These are phyloP conservation scores for Nannizziopsis barbatae DNA, from an alignment of 2,329 filamentous ascomycete species.

Conservation along the genomic window DNA sequence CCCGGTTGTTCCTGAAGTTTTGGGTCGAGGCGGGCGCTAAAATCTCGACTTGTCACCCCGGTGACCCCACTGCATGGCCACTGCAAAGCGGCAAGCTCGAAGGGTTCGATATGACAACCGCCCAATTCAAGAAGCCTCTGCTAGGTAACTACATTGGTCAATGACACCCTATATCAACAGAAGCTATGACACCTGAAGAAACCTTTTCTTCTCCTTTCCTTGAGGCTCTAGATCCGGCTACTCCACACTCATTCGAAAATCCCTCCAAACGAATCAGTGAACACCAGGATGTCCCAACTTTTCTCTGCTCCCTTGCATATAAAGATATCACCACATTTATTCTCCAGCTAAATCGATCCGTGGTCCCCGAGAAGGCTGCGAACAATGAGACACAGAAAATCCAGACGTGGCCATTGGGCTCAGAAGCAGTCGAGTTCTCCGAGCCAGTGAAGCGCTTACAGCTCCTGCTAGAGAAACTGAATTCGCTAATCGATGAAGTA, in stretches of 20 bases:
- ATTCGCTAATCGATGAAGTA: constrained; percentile 59
- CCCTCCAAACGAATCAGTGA: constrained; percentile 79
- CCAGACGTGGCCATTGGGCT: constrained; percentile 42
- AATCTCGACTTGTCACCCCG: not conserved
- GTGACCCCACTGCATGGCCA: not conserved
- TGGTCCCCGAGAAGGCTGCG: constrained; percentile 57
- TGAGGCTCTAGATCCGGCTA: constrained; percentile 37
- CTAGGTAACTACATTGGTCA: not conserved
- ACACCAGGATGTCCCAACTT: constrained; percentile 66
- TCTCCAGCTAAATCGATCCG: constrained; percentile 75
- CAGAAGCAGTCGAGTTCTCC: constrained; percentile 38
- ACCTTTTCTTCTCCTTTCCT: constrained; percentile 28
- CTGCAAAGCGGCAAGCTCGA: not conserved
- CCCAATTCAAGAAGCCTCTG: not conserved
- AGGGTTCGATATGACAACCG: not conserved
- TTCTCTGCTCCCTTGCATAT: constrained; percentile 73
- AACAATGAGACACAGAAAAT: constrained; percentile 19
- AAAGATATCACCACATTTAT: constrained; percentile 77
- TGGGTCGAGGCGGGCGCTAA: not conserved
- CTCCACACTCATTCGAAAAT: constrained; percentile 48
- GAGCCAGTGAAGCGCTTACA: constrained; percentile 54
- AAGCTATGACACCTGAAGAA: constrained; percentile 1
- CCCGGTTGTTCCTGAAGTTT: no score
- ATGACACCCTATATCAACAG: not conserved
- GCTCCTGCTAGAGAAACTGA: constrained; percentile 53